Base-by-base conservation (phyloP, 148 eudicot species). In the Rhododendron simsii region DNA sequence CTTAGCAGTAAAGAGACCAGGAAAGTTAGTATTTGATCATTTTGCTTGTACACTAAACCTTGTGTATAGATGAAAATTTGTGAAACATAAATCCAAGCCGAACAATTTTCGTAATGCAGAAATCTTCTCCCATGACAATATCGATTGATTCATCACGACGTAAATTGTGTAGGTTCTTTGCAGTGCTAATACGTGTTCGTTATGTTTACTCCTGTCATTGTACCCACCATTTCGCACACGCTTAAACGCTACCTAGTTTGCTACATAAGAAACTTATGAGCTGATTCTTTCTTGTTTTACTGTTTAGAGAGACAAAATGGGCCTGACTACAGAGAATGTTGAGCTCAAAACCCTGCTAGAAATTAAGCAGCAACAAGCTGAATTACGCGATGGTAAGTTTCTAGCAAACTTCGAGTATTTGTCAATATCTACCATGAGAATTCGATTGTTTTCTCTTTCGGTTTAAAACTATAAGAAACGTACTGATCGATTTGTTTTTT, bases 351-450 rank as follows among this genome's bases (percentile, higher is more conserved):
- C 88, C 45, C 89, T 90, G 18, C 87, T 90, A 69, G 90, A 90
- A 55, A 88, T 89, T 23, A 90, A 88, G 92, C 88, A 90, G 80
- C 90, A 90, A 84, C 92, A 90, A 86, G 92, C 92, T 69, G 92
- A 92, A 45, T 87, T 92, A 87, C 90, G 93, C 20, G 92, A 90
- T 87, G 93, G 93, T 92, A 82, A 86, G 88, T 55, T 85, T 30
- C n/a, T 7, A 35, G 59, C 23, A 16, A 11, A 73, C 47, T 65
- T 65, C 13, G 28, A n/a, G 71, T n/a, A n/a, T 79, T 79, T n/a
- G 50, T 26, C 21, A 26, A n/a, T 79, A 8, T 79, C 59, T 26
- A 0, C 53, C 0, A 2, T 79, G 57, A 30, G 57, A 37, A 78
- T 6, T 10, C 2, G 6, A 28, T 1, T 15, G 5, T 12, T 77